A percentile compares a stretch with the other conserved stretches of the same genome.
phyloP scores from a whole-genome alignment of 805 yeast species.

The Kuraishia cidri region DNA sequence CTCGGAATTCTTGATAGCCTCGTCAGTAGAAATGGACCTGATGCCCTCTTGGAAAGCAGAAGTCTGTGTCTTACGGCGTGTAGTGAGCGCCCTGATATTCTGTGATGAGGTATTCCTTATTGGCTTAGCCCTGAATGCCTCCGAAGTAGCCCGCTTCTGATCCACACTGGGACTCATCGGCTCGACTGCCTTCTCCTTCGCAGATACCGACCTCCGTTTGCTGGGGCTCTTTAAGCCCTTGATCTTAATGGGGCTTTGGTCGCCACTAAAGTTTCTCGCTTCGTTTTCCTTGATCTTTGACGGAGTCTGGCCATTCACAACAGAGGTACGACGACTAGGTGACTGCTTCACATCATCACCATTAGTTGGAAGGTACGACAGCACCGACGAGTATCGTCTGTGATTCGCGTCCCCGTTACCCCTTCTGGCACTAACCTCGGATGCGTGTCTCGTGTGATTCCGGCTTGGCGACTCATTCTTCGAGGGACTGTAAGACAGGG shows the following conservation, averaged over 20 bases:
- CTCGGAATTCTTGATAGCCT: constrained; percentile 68
- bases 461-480: constrained; percentile 12
- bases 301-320: constrained; percentile 7
- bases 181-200: constrained; percentile 25
- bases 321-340: neutral
- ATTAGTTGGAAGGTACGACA: constrained; percentile 34
- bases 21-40: constrained; percentile 61
- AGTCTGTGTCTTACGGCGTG: constrained; percentile 52
- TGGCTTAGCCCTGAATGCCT: constrained; percentile 16
- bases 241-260: neutral
- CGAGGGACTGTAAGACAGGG: constrained; percentile 15
- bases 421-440: constrained; percentile 26
- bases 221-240: constrained; percentile 12
- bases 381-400: constrained; percentile 53
- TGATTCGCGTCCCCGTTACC: constrained; percentile 24
- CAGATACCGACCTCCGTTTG: constrained; percentile 43
- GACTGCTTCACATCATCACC: constrained; percentile 1
- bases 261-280: neutral
- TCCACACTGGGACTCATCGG: neutral
- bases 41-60: constrained; percentile 88
- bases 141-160: constrained; percentile 32
- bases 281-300: neutral
- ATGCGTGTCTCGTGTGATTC: constrained; percentile 31
- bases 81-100: constrained; percentile 30
- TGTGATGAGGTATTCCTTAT: constrained; percentile 24